Conservation (phyloP, 495 filamentous ascomycete genomes). For the Achaetomiella virescens region DNA sequence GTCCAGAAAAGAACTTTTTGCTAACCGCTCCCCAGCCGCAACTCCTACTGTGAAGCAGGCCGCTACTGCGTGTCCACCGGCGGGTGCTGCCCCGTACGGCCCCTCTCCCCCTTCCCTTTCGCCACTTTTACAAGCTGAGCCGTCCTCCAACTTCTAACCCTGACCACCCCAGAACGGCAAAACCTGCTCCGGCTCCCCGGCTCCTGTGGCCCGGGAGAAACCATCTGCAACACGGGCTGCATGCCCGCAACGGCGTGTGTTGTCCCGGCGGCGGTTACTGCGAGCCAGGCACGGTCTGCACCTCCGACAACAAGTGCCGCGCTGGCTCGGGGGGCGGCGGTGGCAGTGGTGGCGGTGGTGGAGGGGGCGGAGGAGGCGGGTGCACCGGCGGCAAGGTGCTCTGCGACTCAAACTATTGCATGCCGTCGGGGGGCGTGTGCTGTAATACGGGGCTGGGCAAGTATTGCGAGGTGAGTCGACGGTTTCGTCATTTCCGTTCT, state of each 20-base stretch:
- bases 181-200: constrained; percentile 10
- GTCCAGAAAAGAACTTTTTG: background rate
- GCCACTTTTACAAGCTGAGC: no score
- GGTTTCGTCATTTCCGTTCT: background rate
- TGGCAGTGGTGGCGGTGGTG: background rate
- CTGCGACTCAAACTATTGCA: constrained; percentile 13
- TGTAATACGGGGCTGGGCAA: constrained; percentile 10
- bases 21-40: background rate
- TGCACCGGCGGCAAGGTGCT: background rate
- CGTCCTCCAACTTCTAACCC: background rate
- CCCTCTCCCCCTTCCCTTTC: no score
- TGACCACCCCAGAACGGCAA: constrained; percentile 3
- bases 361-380: background rate
- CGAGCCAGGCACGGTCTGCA: constrained; percentile 16
- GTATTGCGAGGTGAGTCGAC: constrained; percentile 10
- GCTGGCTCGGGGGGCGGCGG: background rate
- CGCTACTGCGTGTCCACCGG: constrained; percentile 15
- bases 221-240: constrained; percentile 11
- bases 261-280: constrained; percentile 20
- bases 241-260: constrained; percentile 21
- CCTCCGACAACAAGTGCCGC: background rate
- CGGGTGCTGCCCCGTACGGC: constrained; percentile 17
- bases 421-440: constrained; percentile 9
- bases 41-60: constrained; percentile 16
- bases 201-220: constrained; percentile 13